Conservation (phyloP, 2,329 filamentous ascomycete genomes). For the Boeremia exigua region DNA sequence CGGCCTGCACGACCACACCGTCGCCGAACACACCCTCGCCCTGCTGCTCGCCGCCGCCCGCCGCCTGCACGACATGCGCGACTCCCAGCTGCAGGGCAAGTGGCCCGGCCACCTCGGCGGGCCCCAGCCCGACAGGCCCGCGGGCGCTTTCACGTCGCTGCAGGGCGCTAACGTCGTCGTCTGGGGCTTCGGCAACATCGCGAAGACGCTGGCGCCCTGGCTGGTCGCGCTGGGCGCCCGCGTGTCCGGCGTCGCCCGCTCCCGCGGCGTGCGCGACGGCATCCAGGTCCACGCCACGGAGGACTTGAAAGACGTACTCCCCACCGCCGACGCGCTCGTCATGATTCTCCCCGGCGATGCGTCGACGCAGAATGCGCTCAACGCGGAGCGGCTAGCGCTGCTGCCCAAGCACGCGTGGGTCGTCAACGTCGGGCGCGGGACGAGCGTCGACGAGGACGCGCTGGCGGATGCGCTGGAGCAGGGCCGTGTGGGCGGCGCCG, state of each 20-base stretch:
- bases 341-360: conserved; percentile 60
- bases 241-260: conserved; percentile 65
- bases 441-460: conserved; percentile 75
- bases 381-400: conserved; percentile 59
- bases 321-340: conserved; percentile 67
- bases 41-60: conserved; percentile 63
- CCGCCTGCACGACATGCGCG: conserved; percentile 68
- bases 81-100: conserved; percentile 62
- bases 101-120: conserved; percentile 70
- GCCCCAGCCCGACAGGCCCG: conserved; percentile 64
- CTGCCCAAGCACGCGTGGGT: conserved; percentile 72
- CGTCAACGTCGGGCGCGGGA: conserved; percentile 77
- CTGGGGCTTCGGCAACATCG: conserved; percentile 73
- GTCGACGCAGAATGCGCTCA: conserved; percentile 68
- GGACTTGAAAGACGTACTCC: conserved; percentile 59
- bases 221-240: conserved; percentile 62
- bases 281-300: conserved; percentile 65
- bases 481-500: conserved; percentile 73
- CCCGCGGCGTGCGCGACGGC: conserved; percentile 63
- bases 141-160: conserved; percentile 64
- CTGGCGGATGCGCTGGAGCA: conserved; percentile 70
- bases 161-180: conserved; percentile 64
- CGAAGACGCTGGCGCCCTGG: conserved; percentile 64
- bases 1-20: conserved; percentile 68
- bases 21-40: conserved; percentile 69